These are phyloP conservation scores for Spinellus fusiger DNA, from an alignment of 192 early-diverging fungal species.

Conservation along the genomic window DNA sequence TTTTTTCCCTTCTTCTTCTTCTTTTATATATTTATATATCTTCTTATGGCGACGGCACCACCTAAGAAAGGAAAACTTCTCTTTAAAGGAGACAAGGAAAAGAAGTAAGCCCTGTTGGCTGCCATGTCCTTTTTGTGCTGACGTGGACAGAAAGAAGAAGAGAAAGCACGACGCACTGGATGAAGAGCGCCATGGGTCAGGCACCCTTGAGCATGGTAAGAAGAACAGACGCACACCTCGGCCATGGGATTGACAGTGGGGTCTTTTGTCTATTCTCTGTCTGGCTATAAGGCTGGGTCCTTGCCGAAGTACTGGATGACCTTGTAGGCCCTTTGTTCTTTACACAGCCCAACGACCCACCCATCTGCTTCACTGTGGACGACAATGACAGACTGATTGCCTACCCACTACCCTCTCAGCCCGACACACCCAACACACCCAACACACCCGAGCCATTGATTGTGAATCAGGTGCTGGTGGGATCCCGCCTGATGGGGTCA, in stretches of 20 bases:
- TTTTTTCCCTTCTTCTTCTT: not conserved
- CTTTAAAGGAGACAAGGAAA: conserved; percentile 57
- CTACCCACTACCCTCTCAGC: conserved; percentile 30
- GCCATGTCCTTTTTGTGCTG: not conserved
- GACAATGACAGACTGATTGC: conserved; percentile 40
- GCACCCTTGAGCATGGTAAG: conserved; percentile 31
- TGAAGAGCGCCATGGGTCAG: conserved; percentile 36
- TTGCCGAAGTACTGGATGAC: conserved; percentile 51
- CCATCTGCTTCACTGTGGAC: conserved; percentile 46
- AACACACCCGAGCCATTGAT: conserved; percentile 33
- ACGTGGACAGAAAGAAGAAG: conserved; percentile 46
- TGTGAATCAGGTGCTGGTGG: conserved; percentile 66
- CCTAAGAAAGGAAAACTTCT: conserved; percentile 41
- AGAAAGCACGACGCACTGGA: conserved; percentile 40
- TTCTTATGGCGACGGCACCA: conserved; percentile 2
- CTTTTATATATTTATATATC: conserved; percentile 6
- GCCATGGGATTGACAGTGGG: not conserved
- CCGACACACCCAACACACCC: conserved; percentile 8
- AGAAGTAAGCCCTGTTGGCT: conserved; percentile 37
- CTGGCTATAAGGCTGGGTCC: conserved; percentile 53
- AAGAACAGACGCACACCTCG: not conserved
- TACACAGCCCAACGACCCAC: conserved; percentile 55
- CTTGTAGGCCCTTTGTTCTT: conserved; percentile 66
- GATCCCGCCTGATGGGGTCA: conserved; percentile 51
- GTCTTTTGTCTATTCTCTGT: not conserved